A percentile compares a stretch with the other conserved stretches of the same genome.
These are phyloP conservation scores for Rhododendron simsii DNA, from an alignment of 148 eudicot species.

Conservation along the genomic window DNA sequence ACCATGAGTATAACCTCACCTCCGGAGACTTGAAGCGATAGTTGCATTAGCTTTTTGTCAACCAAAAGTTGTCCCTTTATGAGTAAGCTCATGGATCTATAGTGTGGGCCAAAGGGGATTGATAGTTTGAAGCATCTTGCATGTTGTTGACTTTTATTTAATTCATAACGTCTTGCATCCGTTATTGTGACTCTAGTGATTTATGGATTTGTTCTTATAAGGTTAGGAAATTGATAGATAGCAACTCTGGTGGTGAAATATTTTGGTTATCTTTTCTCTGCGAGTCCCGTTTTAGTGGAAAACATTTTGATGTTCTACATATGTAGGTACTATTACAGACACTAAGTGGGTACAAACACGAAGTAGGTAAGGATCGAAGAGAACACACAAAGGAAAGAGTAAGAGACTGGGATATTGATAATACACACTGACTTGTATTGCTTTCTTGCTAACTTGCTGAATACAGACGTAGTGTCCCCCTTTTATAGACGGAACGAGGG, in stretches of 20 bases:
- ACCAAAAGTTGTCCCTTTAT: neutral
- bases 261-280: neutral
- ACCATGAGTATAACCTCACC: neutral
- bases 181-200: neutral
- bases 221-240: neutral
- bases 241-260: neutral
- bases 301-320: constrained; percentile 10
- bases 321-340: too few species aligned
- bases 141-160: neutral
- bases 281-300: constrained; percentile 2
- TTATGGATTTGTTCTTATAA: neutral
- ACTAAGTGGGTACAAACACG: too few species aligned
- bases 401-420: too few species aligned
- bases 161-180: neutral
- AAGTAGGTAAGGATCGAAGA: too few species aligned
- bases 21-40: neutral
- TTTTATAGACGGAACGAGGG: too few species aligned
- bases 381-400: too few species aligned
- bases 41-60: neutral
- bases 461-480: too few species aligned
- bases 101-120: neutral
- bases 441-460: too few species aligned
- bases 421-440: too few species aligned
- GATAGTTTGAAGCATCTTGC: constrained; percentile 2
- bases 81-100: neutral